Evolutionary conservation across 495 filamentous ascomycete genomes (phyloP).

Genomic region (Lophiotrema nucula): DNA sequence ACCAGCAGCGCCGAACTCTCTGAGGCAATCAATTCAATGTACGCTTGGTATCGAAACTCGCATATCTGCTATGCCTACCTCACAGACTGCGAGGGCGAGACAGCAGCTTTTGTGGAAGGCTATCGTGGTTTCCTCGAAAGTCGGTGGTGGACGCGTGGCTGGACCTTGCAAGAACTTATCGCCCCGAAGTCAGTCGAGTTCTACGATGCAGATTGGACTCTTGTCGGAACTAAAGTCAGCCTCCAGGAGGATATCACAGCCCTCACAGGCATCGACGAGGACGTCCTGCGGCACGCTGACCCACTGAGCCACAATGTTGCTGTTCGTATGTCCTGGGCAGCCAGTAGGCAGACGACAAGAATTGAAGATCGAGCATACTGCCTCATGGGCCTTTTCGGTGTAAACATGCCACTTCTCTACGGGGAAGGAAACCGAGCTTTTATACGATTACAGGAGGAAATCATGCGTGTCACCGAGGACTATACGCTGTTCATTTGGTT

Average conservation of each 20-base stretch:
- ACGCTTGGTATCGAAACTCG: background rate
- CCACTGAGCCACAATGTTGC: constrained; percentile 4
- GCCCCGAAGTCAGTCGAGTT: constrained; percentile 25
- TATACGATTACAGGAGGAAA: constrained; percentile 21
- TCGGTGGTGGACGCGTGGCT: constrained; percentile 11
- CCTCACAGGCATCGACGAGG: background rate
- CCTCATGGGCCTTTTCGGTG: constrained; percentile 21
- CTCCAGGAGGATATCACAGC: constrained; percentile 5
- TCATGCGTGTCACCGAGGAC: constrained; percentile 9
- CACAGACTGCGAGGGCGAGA: background rate
- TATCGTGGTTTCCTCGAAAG: background rate
- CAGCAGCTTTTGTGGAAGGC: background rate
- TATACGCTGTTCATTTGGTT: constrained; percentile 14
- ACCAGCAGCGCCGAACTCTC: constrained; percentile 15
- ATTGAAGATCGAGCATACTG: constrained; percentile 30
- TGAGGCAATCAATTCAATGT: constrained; percentile 6
- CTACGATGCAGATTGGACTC: constrained; percentile 15
- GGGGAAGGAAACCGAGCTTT: constrained; percentile 17
- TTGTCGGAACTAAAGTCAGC: constrained; percentile 22
- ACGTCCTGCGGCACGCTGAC: background rate
- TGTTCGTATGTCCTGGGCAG: constrained; percentile 33
- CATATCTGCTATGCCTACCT: background rate
- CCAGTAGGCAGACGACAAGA: constrained; percentile 24
- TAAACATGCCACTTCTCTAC: constrained; percentile 20
- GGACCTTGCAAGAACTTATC: constrained; percentile 25